Base-by-base conservation (phyloP, 2,329 filamentous ascomycete genomes). In the Alternaria atra region DNA sequence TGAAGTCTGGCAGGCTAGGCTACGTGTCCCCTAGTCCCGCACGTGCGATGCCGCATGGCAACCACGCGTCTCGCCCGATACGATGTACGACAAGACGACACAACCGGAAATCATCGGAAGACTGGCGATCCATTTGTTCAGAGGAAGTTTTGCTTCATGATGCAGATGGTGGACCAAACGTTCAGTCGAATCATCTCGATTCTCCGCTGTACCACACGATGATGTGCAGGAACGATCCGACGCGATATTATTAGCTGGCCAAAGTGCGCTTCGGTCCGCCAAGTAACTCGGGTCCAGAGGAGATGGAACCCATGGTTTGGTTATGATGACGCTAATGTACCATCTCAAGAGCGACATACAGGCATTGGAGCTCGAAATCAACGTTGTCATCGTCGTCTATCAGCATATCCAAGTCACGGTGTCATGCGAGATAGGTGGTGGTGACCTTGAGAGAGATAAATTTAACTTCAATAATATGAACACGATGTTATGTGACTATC, bases 401-500 rank as follows among this genome's bases (percentile, higher is more conserved):
- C 46, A 35, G n/a, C 6, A 17, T 37, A 4, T 10, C 20, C n/a
- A 20, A 42, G 32, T 5, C 17, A 27, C 17, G 17, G 25, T 10
- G 17, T 2, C 10, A 37, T 25, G 20, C 30, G 30, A 35, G 30
- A 17, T 6, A 27, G 17, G 13, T 20, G 20, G 8, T 27, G 20
- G 46, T 10, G 8, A 27, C 20, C 4, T 35, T 12, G 20, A 23
- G 12, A n/a, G 20, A 12, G 3, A 15, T n/a, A 17, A 4, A 15
- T 23, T 25, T 13, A 50, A 50, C 20, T 37, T 37, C 30, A n/a
- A 13, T 8, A 12, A 42, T 4, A 37, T 34, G 17, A 35, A 3
- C 17, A 20, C 46, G 6, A 17, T 39, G 20, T 12, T 35, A 27
- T 52, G 32, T 40, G 47, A 58, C 62, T 53, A 64, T 30, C 43